Base-by-base conservation (phyloP, 164 flowering plant genomes). In the Macadamia tetraphylla region DNA sequence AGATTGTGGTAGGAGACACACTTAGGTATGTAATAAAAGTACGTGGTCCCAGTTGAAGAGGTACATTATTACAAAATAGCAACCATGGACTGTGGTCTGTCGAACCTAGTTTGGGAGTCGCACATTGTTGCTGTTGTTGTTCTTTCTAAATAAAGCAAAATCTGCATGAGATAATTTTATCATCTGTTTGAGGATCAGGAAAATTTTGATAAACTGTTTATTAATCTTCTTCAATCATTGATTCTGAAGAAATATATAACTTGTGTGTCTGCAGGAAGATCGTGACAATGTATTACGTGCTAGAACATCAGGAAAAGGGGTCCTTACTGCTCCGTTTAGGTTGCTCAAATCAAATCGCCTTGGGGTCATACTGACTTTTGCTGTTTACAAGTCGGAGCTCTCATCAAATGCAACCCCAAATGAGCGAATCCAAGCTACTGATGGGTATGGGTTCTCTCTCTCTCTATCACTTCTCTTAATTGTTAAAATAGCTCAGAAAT, bases 351-450 rank as follows among this genome's bases (percentile, higher is more conserved):
- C 98, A 31, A 88, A 90, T 13, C 85, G 89, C 29, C 90, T 94
- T 40, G 98, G 99, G 31, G 97, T 94, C 31, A 89, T 94, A 65
- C 77, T 92, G 66, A 94, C 98, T 43, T 94, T 89, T 85, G 97
- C 97, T 57, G 94, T 90, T 53, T 94, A 92, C 78, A 90, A 89
- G 77, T 65, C 67, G 10, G 94, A 88, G 63, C 90, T 88, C 58
- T 86, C 97, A 8, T 80, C 88, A 23, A 84, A 82, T 86, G 96
- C 94, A 31, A 92, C 92, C 10, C 91, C 91, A 11, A 64, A 88
- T 35, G 92, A 92, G 67, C 79, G 92, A 63, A 83, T 89, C 60
- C 80, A 85, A 75, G 91, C 90, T 32, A 90, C 92, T 60, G 82
- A 81, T 56, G 99, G 99, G 99, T 90, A 86, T 35, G 82, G 53